Conservation (phyloP, 129 eudicot genomes). For the Saussurea involucrata region DNA sequence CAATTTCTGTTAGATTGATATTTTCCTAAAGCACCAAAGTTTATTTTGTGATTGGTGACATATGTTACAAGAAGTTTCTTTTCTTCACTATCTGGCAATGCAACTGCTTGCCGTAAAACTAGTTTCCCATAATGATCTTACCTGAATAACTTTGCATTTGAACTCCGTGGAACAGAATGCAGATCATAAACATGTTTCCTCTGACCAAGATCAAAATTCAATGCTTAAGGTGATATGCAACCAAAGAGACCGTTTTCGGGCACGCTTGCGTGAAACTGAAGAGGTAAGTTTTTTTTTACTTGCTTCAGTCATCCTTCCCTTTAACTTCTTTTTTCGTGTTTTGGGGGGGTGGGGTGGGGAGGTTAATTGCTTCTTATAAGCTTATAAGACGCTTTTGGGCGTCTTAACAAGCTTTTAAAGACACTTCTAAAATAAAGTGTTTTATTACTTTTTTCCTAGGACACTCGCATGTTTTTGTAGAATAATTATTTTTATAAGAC, state of each 20-base stretch:
- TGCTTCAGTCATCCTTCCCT: neutral
- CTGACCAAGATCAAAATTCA: conserved; percentile 93
- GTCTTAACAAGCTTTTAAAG: neutral
- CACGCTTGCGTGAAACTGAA: conserved; percentile 94
- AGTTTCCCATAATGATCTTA: neutral
- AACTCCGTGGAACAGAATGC: conserved; percentile 48
- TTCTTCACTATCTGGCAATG: neutral
- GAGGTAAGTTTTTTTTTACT: conserved; percentile 49
- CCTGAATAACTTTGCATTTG: conserved; percentile 2
- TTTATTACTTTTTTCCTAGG: neutral
- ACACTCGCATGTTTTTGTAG: neutral
- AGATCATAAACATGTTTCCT: conserved; percentile 62
- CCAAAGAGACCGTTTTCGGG: conserved; percentile 94
- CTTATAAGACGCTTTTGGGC: neutral
- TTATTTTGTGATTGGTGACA: neutral
- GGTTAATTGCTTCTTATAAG: neutral
- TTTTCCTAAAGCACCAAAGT: neutral
- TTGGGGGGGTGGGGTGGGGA: neutral
- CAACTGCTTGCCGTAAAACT: neutral
- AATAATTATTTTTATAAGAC: neutral
- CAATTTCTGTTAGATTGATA: neutral
- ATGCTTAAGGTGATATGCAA: conserved; percentile 99
- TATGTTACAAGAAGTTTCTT: neutral
- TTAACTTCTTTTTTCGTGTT: neutral
- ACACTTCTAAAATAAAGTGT: neutral